Evolutionary conservation across 2,329 filamentous ascomycete genomes (phyloP).

Genomic region (Herpomyces periplanetae): DNA sequence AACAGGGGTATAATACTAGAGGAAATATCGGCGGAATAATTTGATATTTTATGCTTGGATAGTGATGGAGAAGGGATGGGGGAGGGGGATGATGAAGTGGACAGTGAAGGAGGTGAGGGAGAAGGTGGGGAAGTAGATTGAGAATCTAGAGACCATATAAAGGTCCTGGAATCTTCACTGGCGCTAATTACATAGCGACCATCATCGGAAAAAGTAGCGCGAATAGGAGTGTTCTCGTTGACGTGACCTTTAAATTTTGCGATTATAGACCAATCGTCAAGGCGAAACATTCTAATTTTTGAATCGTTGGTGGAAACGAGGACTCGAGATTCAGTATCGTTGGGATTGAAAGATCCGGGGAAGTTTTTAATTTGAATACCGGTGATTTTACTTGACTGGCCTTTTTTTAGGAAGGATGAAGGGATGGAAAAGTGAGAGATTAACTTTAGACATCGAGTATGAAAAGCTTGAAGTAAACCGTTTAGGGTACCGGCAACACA

Average conservation of each 20-base stretch:
- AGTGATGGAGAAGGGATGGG: too few species aligned
- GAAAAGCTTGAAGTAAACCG: conserved; percentile 57
- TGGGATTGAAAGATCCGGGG: conserved; percentile 15
- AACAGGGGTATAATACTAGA: too few species aligned
- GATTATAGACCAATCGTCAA: conserved; percentile 46
- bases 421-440: conserved; percentile 67
- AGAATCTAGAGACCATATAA: conserved; percentile 81
- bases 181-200: conserved; percentile 56
- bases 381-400: conserved; percentile 88
- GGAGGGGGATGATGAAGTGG: too few species aligned
- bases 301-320: conserved; percentile 86
- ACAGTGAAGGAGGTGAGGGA: too few species aligned
- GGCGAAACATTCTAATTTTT: conserved; percentile 50
- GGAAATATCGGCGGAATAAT: too few species aligned
- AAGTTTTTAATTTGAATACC: conserved; percentile 37
- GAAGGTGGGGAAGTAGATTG: too few species aligned
- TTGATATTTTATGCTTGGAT: too few species aligned
- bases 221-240: conserved; percentile 61
- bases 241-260: conserved; percentile 70
- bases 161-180: conserved; percentile 58
- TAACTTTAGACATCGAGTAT: conserved; percentile 55
- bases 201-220: conserved; percentile 56
- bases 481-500: conserved; percentile 59
- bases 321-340: conserved; percentile 30
- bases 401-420: conserved; percentile 60